Evolutionary conservation across 176 grass and related monocot species (phyloP).

Genomic region (Cenchrus purpureus): DNA sequence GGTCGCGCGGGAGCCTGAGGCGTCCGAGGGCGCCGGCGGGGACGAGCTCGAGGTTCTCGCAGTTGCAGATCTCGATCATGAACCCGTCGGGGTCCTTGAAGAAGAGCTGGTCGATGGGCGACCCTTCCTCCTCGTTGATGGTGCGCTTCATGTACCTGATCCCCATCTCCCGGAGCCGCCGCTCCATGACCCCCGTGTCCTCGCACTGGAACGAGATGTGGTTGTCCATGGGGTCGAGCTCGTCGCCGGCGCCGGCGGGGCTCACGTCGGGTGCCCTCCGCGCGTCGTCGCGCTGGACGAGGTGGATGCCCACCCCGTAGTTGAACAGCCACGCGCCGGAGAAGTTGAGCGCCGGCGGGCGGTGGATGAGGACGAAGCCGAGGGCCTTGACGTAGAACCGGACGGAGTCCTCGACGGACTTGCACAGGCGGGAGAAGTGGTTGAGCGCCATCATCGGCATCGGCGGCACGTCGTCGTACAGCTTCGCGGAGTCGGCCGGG

Average conservation of each 20-base stretch:
- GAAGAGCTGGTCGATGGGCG: constrained; percentile 79
- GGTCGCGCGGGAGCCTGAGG: constrained; percentile 58
- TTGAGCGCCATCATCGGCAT: constrained; percentile 79
- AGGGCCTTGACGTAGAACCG: constrained; percentile 75
- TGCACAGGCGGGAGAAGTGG: constrained; percentile 78
- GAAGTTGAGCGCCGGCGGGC: constrained; percentile 75
- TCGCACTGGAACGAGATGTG: constrained; percentile 82
- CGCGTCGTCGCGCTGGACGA: constrained; percentile 59
- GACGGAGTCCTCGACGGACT: constrained; percentile 59
- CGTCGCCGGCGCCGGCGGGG: neutral
- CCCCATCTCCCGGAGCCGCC: constrained; percentile 55
- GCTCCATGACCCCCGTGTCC: constrained; percentile 68
- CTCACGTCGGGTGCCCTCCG: constrained; percentile 41
- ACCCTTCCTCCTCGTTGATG: constrained; percentile 71
- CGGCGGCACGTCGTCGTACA: constrained; percentile 50
- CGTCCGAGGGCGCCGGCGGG: constrained; percentile 52
- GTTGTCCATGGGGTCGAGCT: constrained; percentile 80
- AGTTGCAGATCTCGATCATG: constrained; percentile 91
- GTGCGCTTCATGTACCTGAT: constrained; percentile 64
- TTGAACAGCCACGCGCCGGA: constrained; percentile 79
- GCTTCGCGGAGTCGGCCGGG: constrained; percentile 29
- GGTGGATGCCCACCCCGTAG: constrained; percentile 76
- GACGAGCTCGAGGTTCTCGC: constrained; percentile 83
- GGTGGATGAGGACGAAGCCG: constrained; percentile 67
- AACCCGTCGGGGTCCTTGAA: constrained; percentile 81